Evolutionary conservation across 257 asterid genomes (phyloP).

Genomic region (Verbascum thapsus): DNA sequence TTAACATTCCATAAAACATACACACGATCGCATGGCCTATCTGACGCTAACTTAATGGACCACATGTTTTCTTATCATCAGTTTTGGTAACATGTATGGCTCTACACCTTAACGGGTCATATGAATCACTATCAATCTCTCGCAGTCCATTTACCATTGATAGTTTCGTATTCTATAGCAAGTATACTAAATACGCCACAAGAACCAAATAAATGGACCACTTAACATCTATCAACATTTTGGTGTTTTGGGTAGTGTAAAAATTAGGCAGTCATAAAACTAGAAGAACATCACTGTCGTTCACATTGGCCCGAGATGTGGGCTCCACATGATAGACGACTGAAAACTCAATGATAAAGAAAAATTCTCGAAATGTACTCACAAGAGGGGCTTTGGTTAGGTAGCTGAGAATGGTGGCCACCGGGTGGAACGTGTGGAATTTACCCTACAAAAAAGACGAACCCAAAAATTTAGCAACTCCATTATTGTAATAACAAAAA

Average conservation of each 20-base stretch:
- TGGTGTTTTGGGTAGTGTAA: too few species aligned
- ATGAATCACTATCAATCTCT: not conserved
- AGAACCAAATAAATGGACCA: not conserved
- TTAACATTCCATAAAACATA: not conserved
- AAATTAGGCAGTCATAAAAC: too few species aligned
- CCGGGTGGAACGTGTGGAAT: constrained; percentile 96
- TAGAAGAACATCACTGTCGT: too few species aligned
- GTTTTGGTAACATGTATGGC: not conserved
- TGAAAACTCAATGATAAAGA: not conserved
- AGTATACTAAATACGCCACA: not conserved
- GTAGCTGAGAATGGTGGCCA: constrained; percentile 93
- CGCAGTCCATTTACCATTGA: too few species aligned
- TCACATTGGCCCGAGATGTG: too few species aligned
- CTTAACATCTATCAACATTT: too few species aligned
- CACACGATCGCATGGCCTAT: not conserved
- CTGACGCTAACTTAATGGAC: not conserved
- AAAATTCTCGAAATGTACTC: constrained; percentile 39
- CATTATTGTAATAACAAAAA: not conserved
- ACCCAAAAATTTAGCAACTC: not conserved
- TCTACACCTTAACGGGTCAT: not conserved
- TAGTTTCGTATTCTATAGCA: not conserved
- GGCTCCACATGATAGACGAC: too few species aligned
- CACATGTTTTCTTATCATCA: constrained; percentile 20
- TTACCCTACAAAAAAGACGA: constrained; percentile 59
- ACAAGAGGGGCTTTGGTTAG: constrained; percentile 98